phyloP scores from a whole-genome alignment of 768 basidiomycete genomes.

The Boletus pseudopeckii region DNA sequence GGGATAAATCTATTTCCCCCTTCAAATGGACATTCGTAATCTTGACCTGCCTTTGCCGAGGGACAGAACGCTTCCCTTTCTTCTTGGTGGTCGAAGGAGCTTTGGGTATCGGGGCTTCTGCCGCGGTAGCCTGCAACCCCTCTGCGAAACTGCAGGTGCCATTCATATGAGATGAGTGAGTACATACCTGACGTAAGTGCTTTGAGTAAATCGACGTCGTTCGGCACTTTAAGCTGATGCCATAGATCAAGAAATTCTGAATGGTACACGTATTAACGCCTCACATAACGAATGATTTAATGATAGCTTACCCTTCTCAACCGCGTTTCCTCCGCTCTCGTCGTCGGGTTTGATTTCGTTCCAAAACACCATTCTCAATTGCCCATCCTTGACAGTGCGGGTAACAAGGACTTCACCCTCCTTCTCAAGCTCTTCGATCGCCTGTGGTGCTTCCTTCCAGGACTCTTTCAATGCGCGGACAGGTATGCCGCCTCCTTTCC shows the following conservation, averaged over 20 bases:
- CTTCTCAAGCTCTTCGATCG: constrained; percentile 86
- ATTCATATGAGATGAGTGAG: not conserved
- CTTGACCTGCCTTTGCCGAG: constrained; percentile 70
- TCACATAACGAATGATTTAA: not conserved
- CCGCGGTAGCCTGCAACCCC: constrained; percentile 76
- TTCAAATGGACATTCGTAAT: constrained; percentile 89
- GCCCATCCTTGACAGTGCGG: constrained; percentile 77
- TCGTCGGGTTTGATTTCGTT: constrained; percentile 82
- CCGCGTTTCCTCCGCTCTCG: constrained; percentile 62
- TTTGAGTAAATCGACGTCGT: constrained; percentile 77
- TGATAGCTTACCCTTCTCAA: constrained; percentile 68
- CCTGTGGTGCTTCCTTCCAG: constrained; percentile 83
- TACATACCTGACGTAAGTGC: constrained; percentile 68
- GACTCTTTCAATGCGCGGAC: constrained; percentile 84
- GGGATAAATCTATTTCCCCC: constrained; percentile 80
- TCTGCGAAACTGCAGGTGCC: constrained; percentile 39
- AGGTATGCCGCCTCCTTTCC: constrained; percentile 80
- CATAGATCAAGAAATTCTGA: constrained; percentile 86
- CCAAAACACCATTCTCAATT: constrained; percentile 84
- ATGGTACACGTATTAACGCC: constrained; percentile 5
- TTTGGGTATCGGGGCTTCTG: constrained; percentile 55
- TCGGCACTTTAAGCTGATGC: constrained; percentile 81
- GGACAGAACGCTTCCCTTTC: constrained; percentile 74
- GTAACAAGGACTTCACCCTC: constrained; percentile 89
- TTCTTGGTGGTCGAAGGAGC: constrained; percentile 64